A percentile compares a stretch with the other conserved stretches of the same genome.
These are phyloP conservation scores for Colletotrichum lini DNA, from an alignment of 2,329 filamentous ascomycete genomes.

Conservation along the genomic window DNA sequence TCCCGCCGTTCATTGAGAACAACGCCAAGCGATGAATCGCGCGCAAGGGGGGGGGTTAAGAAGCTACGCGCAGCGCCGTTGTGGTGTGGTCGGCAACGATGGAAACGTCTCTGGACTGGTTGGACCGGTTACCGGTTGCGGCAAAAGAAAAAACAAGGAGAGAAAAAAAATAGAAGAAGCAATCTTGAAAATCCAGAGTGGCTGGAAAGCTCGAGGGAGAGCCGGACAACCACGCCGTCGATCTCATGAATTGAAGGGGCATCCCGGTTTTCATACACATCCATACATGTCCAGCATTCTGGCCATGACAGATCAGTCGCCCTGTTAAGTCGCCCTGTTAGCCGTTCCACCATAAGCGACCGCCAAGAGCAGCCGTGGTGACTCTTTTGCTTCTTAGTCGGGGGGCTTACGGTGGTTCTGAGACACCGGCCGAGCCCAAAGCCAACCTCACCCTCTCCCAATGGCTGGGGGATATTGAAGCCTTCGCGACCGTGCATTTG, in stretches of 20 bases:
- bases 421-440: slow-evolving; percentile 21
- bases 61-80: not conserved
- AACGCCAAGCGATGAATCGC: slow-evolving; percentile 3
- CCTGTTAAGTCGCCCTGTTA: not conserved
- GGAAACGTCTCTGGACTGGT: not conserved
- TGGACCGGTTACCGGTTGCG: not conserved
- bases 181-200: not conserved
- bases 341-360: slow-evolving; percentile 4
- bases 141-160: not conserved
- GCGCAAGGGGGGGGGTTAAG: not conserved
- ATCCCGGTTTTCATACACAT: not conserved
- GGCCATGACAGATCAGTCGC: not conserved
- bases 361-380: slow-evolving; percentile 1
- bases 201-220: not conserved
- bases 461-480: slow-evolving; percentile 12
- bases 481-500: slow-evolving; percentile 2
- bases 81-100: not conserved
- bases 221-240: not conserved
- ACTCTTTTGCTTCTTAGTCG: slow-evolving; percentile 11
- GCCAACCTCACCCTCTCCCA: not conserved
- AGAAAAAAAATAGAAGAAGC: too few species aligned
- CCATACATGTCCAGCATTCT: not conserved
- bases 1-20: not conserved
- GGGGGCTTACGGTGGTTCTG: slow-evolving; percentile 5
- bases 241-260: not conserved